These are phyloP conservation scores for Diplodia sapinea DNA, from an alignment of 2,329 filamentous ascomycete species.

Conservation along the genomic window DNA sequence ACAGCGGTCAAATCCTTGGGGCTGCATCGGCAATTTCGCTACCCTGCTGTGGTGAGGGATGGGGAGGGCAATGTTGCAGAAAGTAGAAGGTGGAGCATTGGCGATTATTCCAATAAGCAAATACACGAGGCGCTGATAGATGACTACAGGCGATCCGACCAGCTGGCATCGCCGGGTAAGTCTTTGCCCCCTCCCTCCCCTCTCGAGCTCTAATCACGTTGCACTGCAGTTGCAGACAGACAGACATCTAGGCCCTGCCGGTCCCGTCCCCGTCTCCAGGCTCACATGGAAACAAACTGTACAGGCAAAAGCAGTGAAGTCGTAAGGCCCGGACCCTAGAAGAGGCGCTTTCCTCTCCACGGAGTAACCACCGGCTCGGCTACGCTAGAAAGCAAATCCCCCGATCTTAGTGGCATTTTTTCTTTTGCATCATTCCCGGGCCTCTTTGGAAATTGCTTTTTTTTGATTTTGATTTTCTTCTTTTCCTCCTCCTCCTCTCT, in stretches of 20 bases:
- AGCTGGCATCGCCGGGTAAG: not conserved
- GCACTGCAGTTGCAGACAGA: not conserved
- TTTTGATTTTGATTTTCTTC: not conserved
- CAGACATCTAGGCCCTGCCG: not conserved
- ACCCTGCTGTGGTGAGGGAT: not conserved
- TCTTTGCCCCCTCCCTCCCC: not conserved
- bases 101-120: not conserved
- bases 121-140: not conserved
- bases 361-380: constrained; percentile 9
- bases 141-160: not conserved
- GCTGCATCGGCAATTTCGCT: not conserved
- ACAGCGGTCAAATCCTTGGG: constrained; percentile 6
- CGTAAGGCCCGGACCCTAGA: not conserved
- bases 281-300: not conserved
- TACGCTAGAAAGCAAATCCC: constrained; percentile 4
- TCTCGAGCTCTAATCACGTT: not conserved
- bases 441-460: not conserved
- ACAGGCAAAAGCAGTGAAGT: not conserved
- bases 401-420: not conserved
- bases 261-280: not conserved
- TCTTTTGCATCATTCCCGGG: not conserved
- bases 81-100: not conserved
- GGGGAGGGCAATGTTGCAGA: not conserved
- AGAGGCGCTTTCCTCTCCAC: not conserved
- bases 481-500: not conserved